Evolutionary conservation across 805 yeast genomes (phyloP).

Genomic region (Zygoascus ofunaensis): DNA sequence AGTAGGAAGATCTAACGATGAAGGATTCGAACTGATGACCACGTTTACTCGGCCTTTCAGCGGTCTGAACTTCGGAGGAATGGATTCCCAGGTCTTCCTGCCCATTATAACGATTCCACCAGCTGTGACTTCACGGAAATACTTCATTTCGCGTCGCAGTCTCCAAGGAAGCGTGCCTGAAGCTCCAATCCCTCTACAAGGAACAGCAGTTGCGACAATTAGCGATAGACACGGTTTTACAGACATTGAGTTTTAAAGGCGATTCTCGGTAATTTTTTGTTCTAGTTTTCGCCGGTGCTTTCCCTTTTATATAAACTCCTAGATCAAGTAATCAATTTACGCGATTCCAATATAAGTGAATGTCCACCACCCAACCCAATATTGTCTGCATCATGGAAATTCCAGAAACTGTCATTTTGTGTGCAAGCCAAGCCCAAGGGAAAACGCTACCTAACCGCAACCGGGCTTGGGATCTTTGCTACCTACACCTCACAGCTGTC

Average conservation of each 20-base stretch:
- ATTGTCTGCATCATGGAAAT: no score
- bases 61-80: conserved; percentile 78
- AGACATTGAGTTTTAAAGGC: no score
- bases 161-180: conserved; percentile 85
- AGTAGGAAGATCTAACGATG: conserved; percentile 4
- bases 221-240: conserved; percentile 36
- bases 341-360: no score
- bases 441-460: no score
- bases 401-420: no score
- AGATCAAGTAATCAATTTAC: no score
- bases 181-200: conserved; percentile 75
- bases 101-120: conserved; percentile 73
- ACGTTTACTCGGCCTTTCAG: conserved; percentile 66
- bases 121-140: conserved; percentile 67
- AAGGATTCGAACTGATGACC: conserved; percentile 48
- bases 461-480: conserved; percentile 1
- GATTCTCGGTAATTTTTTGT: no score
- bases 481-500: neutral
- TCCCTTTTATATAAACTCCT: no score
- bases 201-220: conserved; percentile 79
- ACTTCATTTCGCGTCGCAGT: conserved; percentile 73
- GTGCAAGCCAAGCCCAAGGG: no score
- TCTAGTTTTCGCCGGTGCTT: no score
- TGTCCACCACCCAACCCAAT: no score
- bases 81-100: conserved; percentile 90